Base-by-base conservation (phyloP, 2,329 filamentous ascomycete species). In the Hortaea sp. region DNA sequence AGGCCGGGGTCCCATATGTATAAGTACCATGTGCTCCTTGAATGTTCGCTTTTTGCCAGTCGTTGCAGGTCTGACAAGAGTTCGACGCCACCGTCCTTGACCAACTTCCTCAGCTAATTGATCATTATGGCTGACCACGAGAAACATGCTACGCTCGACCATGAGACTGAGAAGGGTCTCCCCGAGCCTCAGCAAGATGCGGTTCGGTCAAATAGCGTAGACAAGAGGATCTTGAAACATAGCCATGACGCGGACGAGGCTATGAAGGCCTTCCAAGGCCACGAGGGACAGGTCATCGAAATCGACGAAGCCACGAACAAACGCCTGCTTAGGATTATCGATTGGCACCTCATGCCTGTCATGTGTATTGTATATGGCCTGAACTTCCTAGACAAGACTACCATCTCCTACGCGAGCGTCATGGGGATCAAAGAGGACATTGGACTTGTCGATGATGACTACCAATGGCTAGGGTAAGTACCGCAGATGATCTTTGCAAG, bases 361-460 rank as follows among this genome's bases (percentile, higher is more conserved):
- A 70, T 81, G 61, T 79, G 76, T 63, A 46, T 68, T 53, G 55
- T 75, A 1, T 81, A 81, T 55, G 71, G 75, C n/a, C 63, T 81
- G 5, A 78, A 81, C 49, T 81, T 75, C 51, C 66, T 78, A 1
- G 79, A 82, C 63, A 81, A 82, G 58, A 75, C 74, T 0, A 72
- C 71, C 0, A 62, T 79, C 1, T 69, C 65, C n/a, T 75, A 74
- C 56, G 70, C 73, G 0, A 70, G 70, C 34, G 65, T 76, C 50
- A 69, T 76, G 68, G 71, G 73, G 1, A 58, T 77, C 4, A 65
- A 64, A 31, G 54, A 66, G 5, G 73, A 73, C 27, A 67, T 74
- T 43, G 52, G 62, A 9, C 59, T 77, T 20, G 63, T 66, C 6
- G 73, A 73, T 5, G 63, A 71, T 34, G 66, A 79, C 41, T 77